These are phyloP conservation scores for Gossypium laxum DNA, from an alignment of 441 rosid species.

Conservation along the genomic window DNA sequence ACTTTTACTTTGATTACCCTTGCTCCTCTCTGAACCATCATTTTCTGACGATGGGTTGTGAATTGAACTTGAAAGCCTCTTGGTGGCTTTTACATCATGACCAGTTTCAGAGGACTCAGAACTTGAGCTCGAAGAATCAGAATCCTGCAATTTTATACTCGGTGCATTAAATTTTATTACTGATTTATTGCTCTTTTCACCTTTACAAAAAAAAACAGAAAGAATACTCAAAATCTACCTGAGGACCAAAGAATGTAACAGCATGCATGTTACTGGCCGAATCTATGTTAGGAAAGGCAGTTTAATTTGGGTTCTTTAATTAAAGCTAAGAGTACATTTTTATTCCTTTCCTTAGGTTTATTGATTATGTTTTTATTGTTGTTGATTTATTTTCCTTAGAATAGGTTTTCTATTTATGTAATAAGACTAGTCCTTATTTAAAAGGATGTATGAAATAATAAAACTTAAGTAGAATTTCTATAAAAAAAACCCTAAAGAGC, in stretches of 20 bases:
- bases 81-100: constrained; percentile 20
- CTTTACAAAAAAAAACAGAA: too few relatives aligned
- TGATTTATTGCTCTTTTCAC: neutral
- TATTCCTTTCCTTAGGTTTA: neutral
- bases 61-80: constrained; percentile 30
- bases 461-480: neutral
- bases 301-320: too few relatives aligned
- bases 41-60: constrained; percentile 25
- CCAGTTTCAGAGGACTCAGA: constrained; percentile 32
- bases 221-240: too few relatives aligned
- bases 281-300: neutral
- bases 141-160: constrained; percentile 35
- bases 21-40: constrained; percentile 23
- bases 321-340: too few relatives aligned
- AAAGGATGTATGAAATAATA: neutral
- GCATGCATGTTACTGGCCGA: too few relatives aligned
- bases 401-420: neutral
- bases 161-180: neutral
- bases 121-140: constrained; percentile 26
- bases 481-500: neutral
- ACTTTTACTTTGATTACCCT: constrained; percentile 24
- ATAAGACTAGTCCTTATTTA: neutral
- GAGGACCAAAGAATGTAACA: too few relatives aligned
- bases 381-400: neutral
- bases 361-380: too few relatives aligned